phyloP scores from a whole-genome alignment of 2,329 filamentous ascomycete species.

The Fusarium coicis region DNA sequence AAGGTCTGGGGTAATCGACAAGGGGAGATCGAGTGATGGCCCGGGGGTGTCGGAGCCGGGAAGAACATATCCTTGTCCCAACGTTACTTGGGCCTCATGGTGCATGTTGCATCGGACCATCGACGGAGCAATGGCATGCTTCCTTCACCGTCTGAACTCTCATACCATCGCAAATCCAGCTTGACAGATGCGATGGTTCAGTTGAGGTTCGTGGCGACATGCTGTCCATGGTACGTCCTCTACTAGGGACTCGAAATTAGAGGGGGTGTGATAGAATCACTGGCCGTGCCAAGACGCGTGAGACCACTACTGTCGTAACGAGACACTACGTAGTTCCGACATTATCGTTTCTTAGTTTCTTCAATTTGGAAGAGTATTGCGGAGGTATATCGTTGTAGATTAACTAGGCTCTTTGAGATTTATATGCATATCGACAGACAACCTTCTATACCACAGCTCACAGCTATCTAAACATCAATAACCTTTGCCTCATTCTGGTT shows the following conservation, averaged over 20 bases:
- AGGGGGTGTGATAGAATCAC: fast-evolving
- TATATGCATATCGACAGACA: neutral
- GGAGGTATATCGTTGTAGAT: too few relatives aligned
- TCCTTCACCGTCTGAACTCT: neutral
- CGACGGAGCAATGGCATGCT: neutral
- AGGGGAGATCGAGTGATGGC: neutral
- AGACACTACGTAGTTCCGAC: neutral
- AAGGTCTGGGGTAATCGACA: neutral
- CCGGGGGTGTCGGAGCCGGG: neutral
- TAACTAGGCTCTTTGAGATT: neutral
- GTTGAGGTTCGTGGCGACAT: fast-evolving
- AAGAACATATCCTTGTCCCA: neutral
- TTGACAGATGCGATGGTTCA: neutral
- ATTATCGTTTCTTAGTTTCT: neutral
- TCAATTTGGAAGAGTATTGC: too few relatives aligned
- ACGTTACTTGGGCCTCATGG: neutral
- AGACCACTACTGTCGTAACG: fast-evolving
- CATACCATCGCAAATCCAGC: too few relatives aligned
- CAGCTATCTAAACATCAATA: neutral
- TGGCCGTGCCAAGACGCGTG: fast-evolving
- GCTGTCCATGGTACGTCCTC: neutral
- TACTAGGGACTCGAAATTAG: neutral
- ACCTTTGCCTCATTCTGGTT: conserved; percentile 1
- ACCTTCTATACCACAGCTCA: too few relatives aligned
- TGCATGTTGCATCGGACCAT: neutral